These are phyloP conservation scores for Dentipellis fragilis DNA, from an alignment of 768 basidiomycete species.

Conservation along the genomic window DNA sequence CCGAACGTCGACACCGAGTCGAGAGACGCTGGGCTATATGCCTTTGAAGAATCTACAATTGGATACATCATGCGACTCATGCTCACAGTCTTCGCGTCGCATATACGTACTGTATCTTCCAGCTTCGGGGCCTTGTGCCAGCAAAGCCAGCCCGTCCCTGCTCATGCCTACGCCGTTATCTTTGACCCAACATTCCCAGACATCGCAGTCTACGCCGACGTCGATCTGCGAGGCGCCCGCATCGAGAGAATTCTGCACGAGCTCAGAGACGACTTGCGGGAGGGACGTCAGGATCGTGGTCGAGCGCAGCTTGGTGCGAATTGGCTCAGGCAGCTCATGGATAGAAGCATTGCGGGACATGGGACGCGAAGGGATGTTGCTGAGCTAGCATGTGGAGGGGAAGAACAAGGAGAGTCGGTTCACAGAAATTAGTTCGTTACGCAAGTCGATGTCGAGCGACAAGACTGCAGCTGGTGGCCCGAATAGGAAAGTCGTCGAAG, in stretches of 20 bases:
- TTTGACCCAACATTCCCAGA: constrained; percentile 77
- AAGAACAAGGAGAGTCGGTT: no score
- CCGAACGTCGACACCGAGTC: constrained; percentile 63
- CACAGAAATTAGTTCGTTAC: no score
- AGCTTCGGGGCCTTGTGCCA: constrained; percentile 41
- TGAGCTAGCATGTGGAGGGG: no score
- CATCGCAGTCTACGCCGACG: constrained; percentile 60
- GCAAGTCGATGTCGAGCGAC: no score
- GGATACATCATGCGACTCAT: no score
- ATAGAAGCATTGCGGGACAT: neutral
- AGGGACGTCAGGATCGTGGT: constrained; percentile 78
- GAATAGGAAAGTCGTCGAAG: no score
- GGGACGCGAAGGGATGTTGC: no score
- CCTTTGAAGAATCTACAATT: constrained; percentile 62
- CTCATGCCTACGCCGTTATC: constrained; percentile 80
- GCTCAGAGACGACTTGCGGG: constrained; percentile 70
- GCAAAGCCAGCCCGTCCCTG: constrained; percentile 41
- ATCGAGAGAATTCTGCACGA: constrained; percentile 86
- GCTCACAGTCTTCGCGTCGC: no score
- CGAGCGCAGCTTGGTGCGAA: constrained; percentile 67
- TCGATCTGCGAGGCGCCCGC: constrained; percentile 62
- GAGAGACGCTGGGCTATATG: constrained; percentile 40
- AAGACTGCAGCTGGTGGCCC: no score
- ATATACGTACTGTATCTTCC: constrained; percentile 58
- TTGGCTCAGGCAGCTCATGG: constrained; percentile 40